These are phyloP conservation scores for Cardamine occulta DNA, from an alignment of 345 rosid species.

Conservation along the genomic window DNA sequence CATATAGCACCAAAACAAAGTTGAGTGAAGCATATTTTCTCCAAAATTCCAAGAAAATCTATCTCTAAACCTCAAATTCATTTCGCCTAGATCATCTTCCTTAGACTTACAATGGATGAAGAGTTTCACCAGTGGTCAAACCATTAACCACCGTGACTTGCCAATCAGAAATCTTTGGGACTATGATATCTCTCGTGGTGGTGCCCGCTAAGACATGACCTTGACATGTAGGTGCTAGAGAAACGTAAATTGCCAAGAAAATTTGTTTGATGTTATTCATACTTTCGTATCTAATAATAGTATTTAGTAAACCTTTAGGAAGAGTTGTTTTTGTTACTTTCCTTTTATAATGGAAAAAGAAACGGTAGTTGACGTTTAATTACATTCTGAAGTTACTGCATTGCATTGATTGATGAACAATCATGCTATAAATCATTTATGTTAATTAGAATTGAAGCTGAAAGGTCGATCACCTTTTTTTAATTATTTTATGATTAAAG, in stretches of 20 bases:
- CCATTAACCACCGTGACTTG: slow-evolving; percentile 38
- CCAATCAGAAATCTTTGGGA: slow-evolving; percentile 31
- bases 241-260: slow-evolving; percentile 6
- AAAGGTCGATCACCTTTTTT: slow-evolving; percentile 18
- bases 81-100: slow-evolving; percentile 46
- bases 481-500: neutral
- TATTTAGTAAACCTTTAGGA: neutral
- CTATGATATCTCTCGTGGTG: slow-evolving; percentile 15
- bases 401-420: slow-evolving; percentile 1
- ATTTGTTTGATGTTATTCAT: slow-evolving; percentile 29
- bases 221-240: slow-evolving; percentile 11
- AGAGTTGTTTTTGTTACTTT: neutral
- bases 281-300: neutral
- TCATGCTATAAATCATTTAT: slow-evolving; percentile 23
- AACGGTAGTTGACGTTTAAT: slow-evolving; percentile 17
- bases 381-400: slow-evolving; percentile 28
- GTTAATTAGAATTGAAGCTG: slow-evolving; percentile 17
- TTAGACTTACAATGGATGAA: slow-evolving; percentile 47
- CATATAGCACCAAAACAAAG: slow-evolving; percentile 50
- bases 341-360: slow-evolving; percentile 27
- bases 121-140: neutral
- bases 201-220: neutral
- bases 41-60: slow-evolving; percentile 41
- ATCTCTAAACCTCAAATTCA: neutral
- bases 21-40: slow-evolving; percentile 31